Evolutionary conservation across 257 asterid species (phyloP), one percentile per base, ranked within the genome.

Genomic region (Euphrasia confusa): DNA sequence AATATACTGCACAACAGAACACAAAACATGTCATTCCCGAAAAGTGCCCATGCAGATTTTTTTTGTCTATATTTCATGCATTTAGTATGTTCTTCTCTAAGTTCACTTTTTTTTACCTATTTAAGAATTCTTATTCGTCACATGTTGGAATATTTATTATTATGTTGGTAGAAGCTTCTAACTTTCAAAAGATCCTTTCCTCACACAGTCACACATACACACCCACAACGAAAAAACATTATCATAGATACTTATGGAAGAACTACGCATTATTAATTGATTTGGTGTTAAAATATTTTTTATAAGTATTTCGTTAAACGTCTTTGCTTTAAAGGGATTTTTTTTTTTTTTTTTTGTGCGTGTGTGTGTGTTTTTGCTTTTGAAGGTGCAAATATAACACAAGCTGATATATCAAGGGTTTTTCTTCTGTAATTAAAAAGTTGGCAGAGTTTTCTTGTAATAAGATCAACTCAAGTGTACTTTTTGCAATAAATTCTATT

Each of bases 1-100:
- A 54, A 54, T 54, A 39, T 54, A 54, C 60, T 54, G 60, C 57
- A 52, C 57, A 52, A 54, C 60, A 54, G 8, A 54, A 26, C 17
- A 26, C 60, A 54, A 54, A 54, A 24, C 39, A 54, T 27, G 37
- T 54, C 60, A 54, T 27, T 17, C n/a, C 8, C 9, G 17, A 12
- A 45, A 45, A 37, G 42, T 7, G 42, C 42, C 42, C 2, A 37
- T 37, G 42, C 8, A 7, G 42, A 37, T 7, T 2, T 37, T 7
- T 37, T 37, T 6, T 37, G 42, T 37, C 42, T 37, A 37, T 37
- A 37, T 37, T 37, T 6, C 9, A 48, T n/a, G 17, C 18, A 48
- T 6, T 6, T 48, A n/a, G 15, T n/a, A 13, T 48, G 42, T 37
- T 37, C 42, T 48, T 48, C 7, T 48, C 54, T 47, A n/a, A n/a